Evolutionary conservation across 31 red algal species (phyloP).

Genomic region (Asparagopsis taxiformis): DNA sequence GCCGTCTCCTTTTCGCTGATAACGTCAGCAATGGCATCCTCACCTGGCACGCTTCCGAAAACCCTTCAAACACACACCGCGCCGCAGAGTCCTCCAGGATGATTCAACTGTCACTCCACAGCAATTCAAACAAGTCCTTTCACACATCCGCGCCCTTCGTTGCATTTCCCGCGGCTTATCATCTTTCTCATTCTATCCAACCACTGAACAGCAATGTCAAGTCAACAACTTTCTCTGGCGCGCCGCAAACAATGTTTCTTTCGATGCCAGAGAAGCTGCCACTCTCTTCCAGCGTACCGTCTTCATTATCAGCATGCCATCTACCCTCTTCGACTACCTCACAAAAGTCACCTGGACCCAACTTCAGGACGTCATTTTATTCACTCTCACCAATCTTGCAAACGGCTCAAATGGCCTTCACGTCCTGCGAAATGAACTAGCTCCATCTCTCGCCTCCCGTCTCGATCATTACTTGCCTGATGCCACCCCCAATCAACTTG

Average conservation of each 20-base stretch:
- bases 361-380: conserved; percentile 19
- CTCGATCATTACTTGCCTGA: neutral
- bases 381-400: conserved; percentile 19
- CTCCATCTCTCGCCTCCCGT: neutral
- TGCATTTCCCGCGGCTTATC: conserved; percentile 14
- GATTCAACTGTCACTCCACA: neutral
- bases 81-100: conserved; percentile 19
- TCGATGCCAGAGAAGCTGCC: conserved; percentile 22
- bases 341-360: conserved; percentile 12
- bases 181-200: conserved; percentile 24
- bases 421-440: conserved; percentile 20
- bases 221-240: conserved; percentile 46
- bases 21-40: neutral
- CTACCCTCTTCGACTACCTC: conserved; percentile 37
- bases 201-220: conserved; percentile 19
- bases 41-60: neutral
- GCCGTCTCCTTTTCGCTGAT: conserved; percentile 34
- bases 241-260: conserved; percentile 17
- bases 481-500: neutral
- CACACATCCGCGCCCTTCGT: conserved; percentile 17
- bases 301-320: conserved; percentile 33
- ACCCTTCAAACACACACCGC: neutral
- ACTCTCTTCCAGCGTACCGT: conserved; percentile 44
- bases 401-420: conserved; percentile 13
- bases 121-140: neutral